A percentile compares a stretch with the other conserved stretches of the same genome.
phyloP scores from a whole-genome alignment of 2,329 filamentous ascomycete genomes.

The Ophiostoma sp. region DNA sequence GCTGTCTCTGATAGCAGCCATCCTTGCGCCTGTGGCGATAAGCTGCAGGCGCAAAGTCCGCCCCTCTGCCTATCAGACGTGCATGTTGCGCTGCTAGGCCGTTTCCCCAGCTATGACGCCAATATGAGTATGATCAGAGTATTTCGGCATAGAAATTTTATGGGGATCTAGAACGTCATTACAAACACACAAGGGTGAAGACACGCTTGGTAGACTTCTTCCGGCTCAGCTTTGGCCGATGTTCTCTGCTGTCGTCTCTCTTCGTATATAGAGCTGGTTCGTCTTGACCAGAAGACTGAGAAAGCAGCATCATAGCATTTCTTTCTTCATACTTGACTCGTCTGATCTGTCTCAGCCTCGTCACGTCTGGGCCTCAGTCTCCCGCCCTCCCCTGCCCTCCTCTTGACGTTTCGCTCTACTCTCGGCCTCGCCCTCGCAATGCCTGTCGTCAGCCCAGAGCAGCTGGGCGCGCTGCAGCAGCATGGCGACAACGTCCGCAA shows the following conservation, averaged over 20 bases:
- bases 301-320: no score
- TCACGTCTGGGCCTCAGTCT: background rate
- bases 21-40: slow-evolving; percentile 3
- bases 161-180: background rate
- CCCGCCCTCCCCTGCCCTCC: background rate
- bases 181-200: background rate
- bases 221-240: no score
- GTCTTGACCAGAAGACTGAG: background rate
- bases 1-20: background rate
- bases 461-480: slow-evolving; percentile 83
- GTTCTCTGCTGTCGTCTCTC: no score
- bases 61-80: slow-evolving; percentile 1
- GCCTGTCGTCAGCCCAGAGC: slow-evolving; percentile 87
- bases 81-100: background rate
- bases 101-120: slow-evolving; percentile 13
- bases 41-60: background rate
- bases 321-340: background rate
- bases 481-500: slow-evolving; percentile 88
- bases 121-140: slow-evolving; percentile 20
- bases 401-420: background rate
- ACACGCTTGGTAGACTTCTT: no score
- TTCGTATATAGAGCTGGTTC: no score
- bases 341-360: background rate
- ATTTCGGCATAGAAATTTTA: background rate
- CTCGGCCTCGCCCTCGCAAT: slow-evolving; percentile 43